These are phyloP conservation scores for Juncus inflexus DNA, from an alignment of 176 grass and related monocot species.

Conservation along the genomic window DNA sequence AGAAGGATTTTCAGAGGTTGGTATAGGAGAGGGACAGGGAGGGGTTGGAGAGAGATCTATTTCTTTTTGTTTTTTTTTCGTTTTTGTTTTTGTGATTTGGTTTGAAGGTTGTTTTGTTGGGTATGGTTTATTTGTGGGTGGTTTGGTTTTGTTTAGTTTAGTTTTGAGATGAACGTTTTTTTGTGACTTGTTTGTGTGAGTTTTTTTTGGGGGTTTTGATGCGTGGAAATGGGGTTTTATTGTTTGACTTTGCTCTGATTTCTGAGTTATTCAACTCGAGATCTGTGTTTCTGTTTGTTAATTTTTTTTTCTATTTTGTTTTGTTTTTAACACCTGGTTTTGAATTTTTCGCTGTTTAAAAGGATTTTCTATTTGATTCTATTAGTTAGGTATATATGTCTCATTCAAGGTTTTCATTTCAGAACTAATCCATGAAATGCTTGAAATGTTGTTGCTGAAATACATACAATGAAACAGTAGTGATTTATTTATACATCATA, in stretches of 20 bases:
- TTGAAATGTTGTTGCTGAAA: slow-evolving; percentile 5
- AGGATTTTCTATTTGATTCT: neutral
- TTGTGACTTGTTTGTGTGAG: too few relatives aligned
- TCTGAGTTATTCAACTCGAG: slow-evolving; percentile 20
- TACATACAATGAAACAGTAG: neutral
- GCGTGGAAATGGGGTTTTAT: neutral
- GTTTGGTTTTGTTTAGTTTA: neutral
- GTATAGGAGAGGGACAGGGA: neutral
- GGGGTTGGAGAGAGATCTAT: neutral
- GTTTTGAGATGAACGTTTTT: neutral
- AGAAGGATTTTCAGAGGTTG: neutral
- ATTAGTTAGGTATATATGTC: neutral
- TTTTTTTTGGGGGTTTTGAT: neutral
- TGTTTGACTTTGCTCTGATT: neutral
- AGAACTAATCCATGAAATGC: neutral
- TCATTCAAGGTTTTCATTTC: slow-evolving; percentile 7
- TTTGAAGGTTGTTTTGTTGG: neutral
- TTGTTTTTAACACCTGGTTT: neutral
- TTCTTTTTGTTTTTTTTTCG: slow-evolving; percentile 1
- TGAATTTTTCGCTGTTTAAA: slow-evolving; percentile 7
- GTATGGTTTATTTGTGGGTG: neutral
- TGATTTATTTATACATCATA: neutral
- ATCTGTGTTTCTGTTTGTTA: slow-evolving; percentile 7
- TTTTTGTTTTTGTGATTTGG: neutral
- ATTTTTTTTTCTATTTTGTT: neutral